Conservation (phyloP, 2,329 filamentous ascomycete genomes). For the Pleoardoris graminearum region DNA sequence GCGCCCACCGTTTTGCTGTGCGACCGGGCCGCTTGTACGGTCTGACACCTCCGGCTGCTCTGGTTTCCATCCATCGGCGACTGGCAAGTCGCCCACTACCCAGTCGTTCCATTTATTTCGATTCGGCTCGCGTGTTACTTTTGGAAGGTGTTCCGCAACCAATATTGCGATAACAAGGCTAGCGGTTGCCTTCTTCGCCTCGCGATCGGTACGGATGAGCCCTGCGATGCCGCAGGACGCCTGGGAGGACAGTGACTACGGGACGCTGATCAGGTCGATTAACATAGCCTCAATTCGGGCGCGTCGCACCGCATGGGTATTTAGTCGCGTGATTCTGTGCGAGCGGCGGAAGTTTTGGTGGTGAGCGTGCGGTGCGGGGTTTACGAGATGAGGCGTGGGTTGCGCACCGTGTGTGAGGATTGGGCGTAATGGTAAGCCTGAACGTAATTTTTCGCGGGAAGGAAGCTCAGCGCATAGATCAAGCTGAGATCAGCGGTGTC, state of each 20-base stretch:
- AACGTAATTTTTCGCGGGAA: not conserved
- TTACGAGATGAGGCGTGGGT: not conserved
- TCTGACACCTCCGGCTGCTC: not conserved
- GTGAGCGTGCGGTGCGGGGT: not conserved
- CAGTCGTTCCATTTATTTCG: constrained; percentile 4
- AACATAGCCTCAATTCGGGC: not conserved
- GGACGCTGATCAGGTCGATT: not conserved
- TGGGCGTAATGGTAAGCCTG: not conserved
- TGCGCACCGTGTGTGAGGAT: not conserved
- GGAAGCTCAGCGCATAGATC: not conserved
- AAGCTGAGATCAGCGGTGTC: not conserved
- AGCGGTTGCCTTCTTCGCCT: constrained; percentile 5
- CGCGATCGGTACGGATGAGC: not conserved
- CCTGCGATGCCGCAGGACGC: not conserved
- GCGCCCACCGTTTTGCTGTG: not conserved
- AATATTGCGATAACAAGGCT: not conserved
- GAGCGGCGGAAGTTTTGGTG: not conserved
- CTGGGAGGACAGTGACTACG: not conserved
- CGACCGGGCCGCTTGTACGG: not conserved
- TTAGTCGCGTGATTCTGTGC: constrained; percentile 1
- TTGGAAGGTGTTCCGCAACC: not conserved
- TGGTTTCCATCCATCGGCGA: not conserved
- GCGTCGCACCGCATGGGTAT: not conserved
- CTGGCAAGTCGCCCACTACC: constrained; percentile 1
- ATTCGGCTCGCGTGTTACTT: not conserved